Evolutionary conservation across 768 basidiomycete species (phyloP).

Genomic region (Cystobasidium tubakii): DNA sequence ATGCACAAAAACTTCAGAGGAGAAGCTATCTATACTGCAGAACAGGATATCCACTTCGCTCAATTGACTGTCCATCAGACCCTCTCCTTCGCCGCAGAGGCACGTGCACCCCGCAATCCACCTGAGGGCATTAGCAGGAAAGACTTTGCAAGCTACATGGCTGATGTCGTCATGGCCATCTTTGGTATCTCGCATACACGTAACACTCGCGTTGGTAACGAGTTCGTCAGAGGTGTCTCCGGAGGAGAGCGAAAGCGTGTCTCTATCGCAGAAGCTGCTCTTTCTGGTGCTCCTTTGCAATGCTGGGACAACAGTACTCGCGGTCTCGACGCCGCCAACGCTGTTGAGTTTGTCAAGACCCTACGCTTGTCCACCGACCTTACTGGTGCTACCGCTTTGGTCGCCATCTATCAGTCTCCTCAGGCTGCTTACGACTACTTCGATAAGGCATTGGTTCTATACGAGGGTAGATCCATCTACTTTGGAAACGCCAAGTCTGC

Average conservation of each 20-base stretch:
- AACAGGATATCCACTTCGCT: constrained; percentile 78
- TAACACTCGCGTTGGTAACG: constrained; percentile 52
- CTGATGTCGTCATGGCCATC: constrained; percentile 53
- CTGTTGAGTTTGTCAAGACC: constrained; percentile 54
- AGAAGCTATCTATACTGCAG: constrained; percentile 53
- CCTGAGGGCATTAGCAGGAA: constrained; percentile 41
- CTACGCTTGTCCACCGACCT: constrained; percentile 52
- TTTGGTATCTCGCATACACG: constrained; percentile 56
- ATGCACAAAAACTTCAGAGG: constrained; percentile 49
- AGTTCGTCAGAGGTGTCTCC: constrained; percentile 52
- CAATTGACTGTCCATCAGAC: constrained; percentile 67
- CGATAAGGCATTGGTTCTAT: constrained; percentile 55
- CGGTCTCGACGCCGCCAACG: constrained; percentile 58
- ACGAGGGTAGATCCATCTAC: constrained; percentile 56
- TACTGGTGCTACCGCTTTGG: constrained; percentile 49
- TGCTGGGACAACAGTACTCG: constrained; percentile 63
- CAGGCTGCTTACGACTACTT: constrained; percentile 48
- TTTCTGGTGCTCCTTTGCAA: constrained; percentile 48
- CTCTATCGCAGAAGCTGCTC: constrained; percentile 52
- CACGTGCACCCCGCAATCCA: constrained; percentile 52
- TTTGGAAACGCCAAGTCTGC: constrained; percentile 53
- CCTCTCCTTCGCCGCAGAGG: constrained; percentile 56
- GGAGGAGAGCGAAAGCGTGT: constrained; percentile 55
- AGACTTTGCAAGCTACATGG: constrained; percentile 52
- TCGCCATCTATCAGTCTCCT: constrained; percentile 37